phyloP scores from a whole-genome alignment of 768 basidiomycete genomes.

The Tremella fuciformis region DNA sequence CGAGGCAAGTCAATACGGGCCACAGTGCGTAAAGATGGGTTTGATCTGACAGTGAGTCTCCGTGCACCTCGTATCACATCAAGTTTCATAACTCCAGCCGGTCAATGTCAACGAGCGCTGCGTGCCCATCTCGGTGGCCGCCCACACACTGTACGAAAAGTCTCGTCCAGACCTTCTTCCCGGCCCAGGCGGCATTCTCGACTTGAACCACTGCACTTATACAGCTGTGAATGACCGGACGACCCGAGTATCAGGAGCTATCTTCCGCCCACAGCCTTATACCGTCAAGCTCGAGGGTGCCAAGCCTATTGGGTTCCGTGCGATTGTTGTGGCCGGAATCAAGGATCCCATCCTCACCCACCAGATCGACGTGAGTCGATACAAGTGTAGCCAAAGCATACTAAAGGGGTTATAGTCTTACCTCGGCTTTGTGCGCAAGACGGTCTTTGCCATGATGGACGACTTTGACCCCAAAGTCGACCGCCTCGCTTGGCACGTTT shows the following conservation, averaged over 20 bases:
- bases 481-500: slow-evolving; percentile 4
- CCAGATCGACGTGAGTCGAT: slow-evolving; percentile 11
- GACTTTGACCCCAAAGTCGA: slow-evolving; percentile 5
- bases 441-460: slow-evolving; percentile 4
- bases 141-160: slow-evolving; percentile 24
- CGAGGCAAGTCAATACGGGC: slow-evolving; percentile 16
- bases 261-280: slow-evolving; percentile 3
- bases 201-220: slow-evolving; percentile 10
- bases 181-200: slow-evolving; percentile 16
- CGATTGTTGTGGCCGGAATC: slow-evolving; percentile 18
- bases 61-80: no score
- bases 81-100: background rate
- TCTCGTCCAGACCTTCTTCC: slow-evolving; percentile 16
- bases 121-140: slow-evolving; percentile 12
- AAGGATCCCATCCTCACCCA: slow-evolving; percentile 21
- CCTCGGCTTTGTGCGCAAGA: slow-evolving; percentile 1
- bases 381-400: no score
- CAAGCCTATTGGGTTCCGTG: slow-evolving; percentile 13
- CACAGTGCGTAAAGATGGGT: slow-evolving; percentile 12
- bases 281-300: slow-evolving; percentile 21
- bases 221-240: slow-evolving; percentile 7
- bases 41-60: slow-evolving; percentile 9
- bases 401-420: background rate
- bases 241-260: slow-evolving; percentile 12
- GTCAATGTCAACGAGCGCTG: slow-evolving; percentile 4